Base-by-base conservation (phyloP, 2,329 filamentous ascomycete species). In the Fusarium lateritium region DNA sequence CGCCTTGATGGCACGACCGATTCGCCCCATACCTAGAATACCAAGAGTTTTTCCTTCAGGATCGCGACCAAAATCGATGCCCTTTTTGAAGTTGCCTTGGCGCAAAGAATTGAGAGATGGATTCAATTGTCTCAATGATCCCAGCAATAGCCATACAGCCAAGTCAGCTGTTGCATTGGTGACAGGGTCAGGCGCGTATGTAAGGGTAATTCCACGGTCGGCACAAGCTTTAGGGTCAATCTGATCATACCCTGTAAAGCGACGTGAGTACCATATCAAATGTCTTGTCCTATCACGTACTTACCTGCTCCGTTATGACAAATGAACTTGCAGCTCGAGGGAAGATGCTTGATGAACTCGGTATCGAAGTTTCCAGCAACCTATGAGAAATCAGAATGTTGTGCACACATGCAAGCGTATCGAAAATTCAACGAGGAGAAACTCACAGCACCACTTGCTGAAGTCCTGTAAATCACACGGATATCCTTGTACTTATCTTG, bases 161-260 rank as follows among this genome's bases (percentile, higher is more conserved):
- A 86, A 85, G 76, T 93, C 91, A 33, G 91, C 91, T 0, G 91
- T 93, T 7, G 91, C 87, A 75, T 92, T 88, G 74, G 92, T 87
- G 17, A 91, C 89, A 1, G 88, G 88, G 0, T 85, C 88, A 19
- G 91, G 91, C 2, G 89, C 87, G 74, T 93, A 92, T 50, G 90
- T 91, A 24, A 93, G 87, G 10, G 82, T 82, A 52, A 93, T 85
- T 17, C 66, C 62, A 6, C 59, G 62, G 10, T 60, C 26, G 2
- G 86, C 88, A 79, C 90, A 92, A 28, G 89, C 88, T 53, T 85
- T 76, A 6, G 91, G 82, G 72, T 92, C 88, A 61, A 93, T 83
- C 76, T 92, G 89, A 73, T 93, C 91, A 77, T 93, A 94, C 19
- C 91, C 91, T 7, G 75, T 5, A 9, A 7, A 11, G 4, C 2